Percentiles rank a stretch among this genome's conserved stretches.
Evolutionary conservation across 75 land plant species (phyloP).

Genomic region (Cupressus sempervirens): DNA sequence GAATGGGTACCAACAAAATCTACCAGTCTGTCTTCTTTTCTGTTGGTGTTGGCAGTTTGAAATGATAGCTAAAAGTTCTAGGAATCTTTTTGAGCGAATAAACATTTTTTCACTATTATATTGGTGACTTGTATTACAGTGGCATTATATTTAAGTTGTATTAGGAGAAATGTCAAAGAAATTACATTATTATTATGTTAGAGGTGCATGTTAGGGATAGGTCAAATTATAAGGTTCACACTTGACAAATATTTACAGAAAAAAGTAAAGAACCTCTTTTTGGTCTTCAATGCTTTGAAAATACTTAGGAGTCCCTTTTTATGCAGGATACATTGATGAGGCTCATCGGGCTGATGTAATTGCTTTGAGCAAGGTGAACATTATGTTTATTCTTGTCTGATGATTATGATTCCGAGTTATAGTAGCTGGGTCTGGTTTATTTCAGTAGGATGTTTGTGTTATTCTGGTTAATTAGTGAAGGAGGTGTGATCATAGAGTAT

Average conservation of each 20-base stretch:
- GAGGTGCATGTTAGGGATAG: not conserved
- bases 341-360: constrained; percentile 61
- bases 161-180: not conserved
- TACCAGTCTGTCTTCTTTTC: no score
- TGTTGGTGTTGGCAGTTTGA: not conserved
- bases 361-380: constrained; percentile 64
- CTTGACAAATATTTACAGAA: not conserved
- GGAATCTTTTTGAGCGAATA: not conserved
- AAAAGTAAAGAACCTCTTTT: not conserved
- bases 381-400: not conserved
- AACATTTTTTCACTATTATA: not conserved
- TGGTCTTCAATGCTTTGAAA: not conserved
- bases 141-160: not conserved
- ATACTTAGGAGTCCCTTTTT: not conserved
- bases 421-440: not conserved
- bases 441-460: not conserved
- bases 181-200: no score
- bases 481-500: not conserved
- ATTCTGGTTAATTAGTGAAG: not conserved
- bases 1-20: no score
- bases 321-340: constrained; percentile 31
- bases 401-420: not conserved
- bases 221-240: not conserved
- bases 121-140: not conserved
- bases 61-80: not conserved